Base-by-base conservation (phyloP, 805 yeast genomes). In the Suhomyces sp. region DNA sequence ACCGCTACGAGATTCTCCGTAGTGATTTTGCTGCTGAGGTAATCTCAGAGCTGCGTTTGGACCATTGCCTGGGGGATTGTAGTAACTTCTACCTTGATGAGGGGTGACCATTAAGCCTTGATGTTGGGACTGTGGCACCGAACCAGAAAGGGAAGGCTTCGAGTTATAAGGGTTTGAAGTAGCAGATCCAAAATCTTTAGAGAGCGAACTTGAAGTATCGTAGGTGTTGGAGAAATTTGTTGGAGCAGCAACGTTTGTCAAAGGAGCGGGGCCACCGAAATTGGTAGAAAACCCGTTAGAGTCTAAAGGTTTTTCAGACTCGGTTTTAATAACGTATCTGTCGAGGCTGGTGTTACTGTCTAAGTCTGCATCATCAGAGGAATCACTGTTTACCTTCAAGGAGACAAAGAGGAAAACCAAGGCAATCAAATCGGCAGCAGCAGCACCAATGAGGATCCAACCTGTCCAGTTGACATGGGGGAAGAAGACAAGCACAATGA, bases 381-480 rank as follows among this genome's bases (percentile, higher is more conserved):
- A 16, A 23, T 35, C 32, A 11, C 22, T 25, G 28, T 31, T 28
- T 20, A 35, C 19, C 11, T 18, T 27, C 28, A 31, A 32, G 11
- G 41, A 24, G 12, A 64, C 38, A 32, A 74, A 66, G 19, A 74
- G 60, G 26, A 77, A 54, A 5, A 83, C 74, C 2, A 81, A 40
- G 2, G 79, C 58, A 2, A 78, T 35, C 39, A 84, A 60, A 36
- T 71, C 69, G 35, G 79, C 58, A 0, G 69, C 81, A 9, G 85
- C 82, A 4, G 86, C 73, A 1, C 83, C 88, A 19, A 83, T 70
- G 49, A 81, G 65, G 21, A 81, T 53, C 90, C 91, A 84, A 6
- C 81, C 70, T n/a, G 79, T 70, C 90, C 90, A 84, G 5, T 69
- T 59, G 12, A 81, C 68, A 42, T 79, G 65, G 6, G 93, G 93